These are phyloP conservation scores for Fusarium sp. DNA, from an alignment of 2,329 filamentous ascomycete genomes.

Conservation along the genomic window DNA sequence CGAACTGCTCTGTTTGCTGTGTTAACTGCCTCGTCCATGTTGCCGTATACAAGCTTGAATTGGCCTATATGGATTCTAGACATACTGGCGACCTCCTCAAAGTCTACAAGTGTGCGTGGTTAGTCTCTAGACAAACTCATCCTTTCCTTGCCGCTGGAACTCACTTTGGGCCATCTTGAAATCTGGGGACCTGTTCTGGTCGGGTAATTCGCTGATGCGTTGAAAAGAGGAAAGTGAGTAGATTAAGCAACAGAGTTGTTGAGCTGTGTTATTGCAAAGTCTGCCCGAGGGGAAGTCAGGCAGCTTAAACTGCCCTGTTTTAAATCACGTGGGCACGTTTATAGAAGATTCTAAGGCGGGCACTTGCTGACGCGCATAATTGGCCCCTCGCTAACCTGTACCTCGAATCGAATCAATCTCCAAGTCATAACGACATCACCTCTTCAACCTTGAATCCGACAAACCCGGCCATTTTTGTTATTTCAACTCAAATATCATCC, in stretches of 20 bases:
- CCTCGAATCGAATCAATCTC: slow-evolving; percentile 26
- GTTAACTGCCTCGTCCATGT: slow-evolving; percentile 3
- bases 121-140: slow-evolving; percentile 35
- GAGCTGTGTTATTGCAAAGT: slow-evolving; percentile 51
- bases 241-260: slow-evolving; percentile 1
- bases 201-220: slow-evolving; percentile 24
- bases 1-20: slow-evolving; percentile 78
- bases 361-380: slow-evolving; percentile 46
- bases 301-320: no score
- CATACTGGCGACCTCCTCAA: slow-evolving; percentile 61
- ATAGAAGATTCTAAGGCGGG: slow-evolving; percentile 16
- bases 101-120: slow-evolving; percentile 52
- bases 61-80: slow-evolving; percentile 29
- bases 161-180: slow-evolving; percentile 45
- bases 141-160: slow-evolving; percentile 6
- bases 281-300: slow-evolving; percentile 43
- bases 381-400: slow-evolving; percentile 29
- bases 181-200: slow-evolving; percentile 25
- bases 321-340: slow-evolving; percentile 1
- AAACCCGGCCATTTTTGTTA: slow-evolving; percentile 16
- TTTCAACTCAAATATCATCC: background rate
- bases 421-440: slow-evolving; percentile 25
- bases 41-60: background rate
- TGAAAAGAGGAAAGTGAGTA: background rate
- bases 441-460: slow-evolving; percentile 12